Evolutionary conservation across 2,329 filamentous ascomycete genomes (phyloP), one percentile per base, ranked within the genome.

Genomic region (Chaetomium strumarium): DNA sequence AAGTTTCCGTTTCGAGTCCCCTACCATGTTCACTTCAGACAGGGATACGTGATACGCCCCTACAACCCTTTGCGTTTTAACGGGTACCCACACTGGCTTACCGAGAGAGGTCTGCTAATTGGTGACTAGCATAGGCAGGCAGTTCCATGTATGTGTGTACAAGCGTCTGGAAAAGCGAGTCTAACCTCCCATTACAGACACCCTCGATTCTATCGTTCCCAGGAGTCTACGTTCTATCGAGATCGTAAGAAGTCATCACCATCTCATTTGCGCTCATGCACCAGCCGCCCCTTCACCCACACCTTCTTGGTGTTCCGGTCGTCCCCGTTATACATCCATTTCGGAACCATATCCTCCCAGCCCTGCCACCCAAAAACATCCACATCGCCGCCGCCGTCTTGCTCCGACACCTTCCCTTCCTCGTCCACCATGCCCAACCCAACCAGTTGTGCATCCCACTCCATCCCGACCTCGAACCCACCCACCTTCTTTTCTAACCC

Each of bases 241-340:
- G 13, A n/a, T n/a, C n/a, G n/a, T 8, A n/a, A 16, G 3, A n/a
- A 37, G 14, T 4, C 34, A n/a, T 5, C 34, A n/a, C 34, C 24
- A 24, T 34, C 20, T 53, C n/a, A 58, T 37, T 52, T 63, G 51
- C 60, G 69, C 66, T 76, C 68, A 72, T 96, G 90, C 44, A 96
- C 93, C 67, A 95, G 69, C 58, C 83, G 73, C 2, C 93, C 93
- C 66, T 78, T 83, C 1, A 97, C 90, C 92, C 92, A 99, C 5
- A 99, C 93, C 60, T 78, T 83, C 62, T 78, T 78, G 2, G 90
- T 92, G 68, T 97, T 97, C 60, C 92, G 77, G 70, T 97, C 93
- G 73, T 97, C 91, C 0, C 93, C 93, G 59, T 82, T 87, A 71
- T 88, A 99, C 56, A 97, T 75, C 93, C 93, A 99, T 75, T 99